Evolutionary conservation across 176 grass and related monocot genomes (phyloP).

Genomic region (Luzula sylvatica): DNA sequence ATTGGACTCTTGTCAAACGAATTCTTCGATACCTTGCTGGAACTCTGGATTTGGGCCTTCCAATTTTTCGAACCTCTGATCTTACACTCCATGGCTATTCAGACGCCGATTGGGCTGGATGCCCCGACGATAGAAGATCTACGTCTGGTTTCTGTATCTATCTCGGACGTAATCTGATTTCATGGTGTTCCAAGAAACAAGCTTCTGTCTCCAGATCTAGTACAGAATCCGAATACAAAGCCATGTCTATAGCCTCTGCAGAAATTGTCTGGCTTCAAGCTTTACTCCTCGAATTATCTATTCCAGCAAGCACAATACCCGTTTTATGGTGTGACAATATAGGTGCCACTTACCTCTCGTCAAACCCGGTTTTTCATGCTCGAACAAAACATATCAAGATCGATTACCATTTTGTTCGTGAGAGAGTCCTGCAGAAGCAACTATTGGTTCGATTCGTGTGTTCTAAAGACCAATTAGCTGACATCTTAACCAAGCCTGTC

Average conservation of each 20-base stretch:
- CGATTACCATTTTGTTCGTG: conserved; percentile 1
- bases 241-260: background rate
- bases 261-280: background rate
- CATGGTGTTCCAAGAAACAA: conserved; percentile 16
- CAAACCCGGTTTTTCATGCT: background rate
- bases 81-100: background rate
- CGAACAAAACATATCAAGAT: conserved; percentile 2
- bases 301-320: background rate
- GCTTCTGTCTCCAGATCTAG: background rate
- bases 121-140: background rate
- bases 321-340: conserved; percentile 5
- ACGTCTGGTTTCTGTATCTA: background rate
- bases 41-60: background rate
- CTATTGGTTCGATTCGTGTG: background rate
- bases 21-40: conserved; percentile 3
- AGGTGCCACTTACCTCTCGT: background rate
- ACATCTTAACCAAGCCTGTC: conserved; percentile 14
- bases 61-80: background rate
- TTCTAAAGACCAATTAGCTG: background rate
- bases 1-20: background rate
- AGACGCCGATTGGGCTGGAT: conserved; percentile 4
- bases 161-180: background rate
- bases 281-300: background rate
- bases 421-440: background rate
- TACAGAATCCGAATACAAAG: background rate